Percentiles rank a stretch among this genome's conserved stretches.
phyloP scores from a whole-genome alignment of 1,284 basidiomycete genomes.

The Volvariella surrecta region DNA sequence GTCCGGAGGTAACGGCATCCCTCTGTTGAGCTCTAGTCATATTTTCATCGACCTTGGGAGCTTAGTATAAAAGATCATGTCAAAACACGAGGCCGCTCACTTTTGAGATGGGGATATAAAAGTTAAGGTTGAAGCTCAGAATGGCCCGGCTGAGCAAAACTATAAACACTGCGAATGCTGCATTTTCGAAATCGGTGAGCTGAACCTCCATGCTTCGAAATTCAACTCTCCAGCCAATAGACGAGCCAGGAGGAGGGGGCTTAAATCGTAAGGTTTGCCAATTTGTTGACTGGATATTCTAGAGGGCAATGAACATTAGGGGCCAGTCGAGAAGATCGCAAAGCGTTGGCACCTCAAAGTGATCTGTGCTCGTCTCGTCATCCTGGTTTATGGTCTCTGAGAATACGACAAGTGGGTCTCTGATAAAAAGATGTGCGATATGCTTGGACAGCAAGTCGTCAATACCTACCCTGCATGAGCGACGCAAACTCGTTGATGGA shows the following conservation, averaged over 20 bases:
- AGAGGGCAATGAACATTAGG: conserved; percentile 7
- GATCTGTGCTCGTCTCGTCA: conserved; percentile 81
- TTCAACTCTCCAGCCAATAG: conserved; percentile 97
- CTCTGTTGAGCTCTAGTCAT: conserved; percentile 87
- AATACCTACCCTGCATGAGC: conserved; percentile 49
- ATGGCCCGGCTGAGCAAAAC: conserved; percentile 93
- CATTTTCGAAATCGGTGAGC: conserved; percentile 98
- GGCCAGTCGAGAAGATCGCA: conserved; percentile 2
- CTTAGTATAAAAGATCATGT: conserved; percentile 4
- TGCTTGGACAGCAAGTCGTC: conserved; percentile 88
- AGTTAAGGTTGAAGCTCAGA: conserved; percentile 84
- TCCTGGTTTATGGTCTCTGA: conserved; percentile 93
- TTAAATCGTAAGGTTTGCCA: conserved; percentile 99
- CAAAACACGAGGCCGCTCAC: conserved; percentile 30
- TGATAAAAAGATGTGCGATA: conserved; percentile 93
- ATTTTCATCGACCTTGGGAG: conserved; percentile 86
- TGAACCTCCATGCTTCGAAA: conserved; percentile 99
- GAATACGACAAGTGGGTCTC: conserved; percentile 95
- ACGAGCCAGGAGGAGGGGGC: conserved; percentile 86
- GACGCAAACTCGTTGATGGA: neutral
- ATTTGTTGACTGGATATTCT: conserved; percentile 99
- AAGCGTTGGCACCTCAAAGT: conserved; percentile 72
- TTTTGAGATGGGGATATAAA: conserved; percentile 97
- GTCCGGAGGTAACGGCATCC: conserved; percentile 66
- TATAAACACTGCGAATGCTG: conserved; percentile 91